Base-by-base conservation (phyloP, 352 stramenopile species). In the Globisporangium viniferum region DNA sequence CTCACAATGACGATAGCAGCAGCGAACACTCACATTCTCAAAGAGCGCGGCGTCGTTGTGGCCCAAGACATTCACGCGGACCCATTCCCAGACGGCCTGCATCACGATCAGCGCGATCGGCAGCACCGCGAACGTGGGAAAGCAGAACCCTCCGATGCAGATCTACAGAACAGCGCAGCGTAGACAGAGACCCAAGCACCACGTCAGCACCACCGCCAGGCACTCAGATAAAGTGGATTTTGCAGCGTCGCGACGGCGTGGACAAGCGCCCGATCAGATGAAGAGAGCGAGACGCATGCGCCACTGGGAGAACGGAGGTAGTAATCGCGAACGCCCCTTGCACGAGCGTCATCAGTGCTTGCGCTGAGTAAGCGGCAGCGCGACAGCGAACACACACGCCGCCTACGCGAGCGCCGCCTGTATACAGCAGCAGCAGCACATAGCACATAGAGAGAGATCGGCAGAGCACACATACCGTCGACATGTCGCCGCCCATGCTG, bases 71-170 rank as follows among this genome's bases (percentile, higher is more conserved):
- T 89, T 88, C 54, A 74, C 82, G 59, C 79, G 81, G 61, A 95
- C 74, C 86, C 86, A 95, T 31, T 71, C 75, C 88, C 88, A 95
- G 9, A 80, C 57, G 10, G 70, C 76, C 70, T 92, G 82, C 20
- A 93, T 73, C 57, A 93, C 57, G 72, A 94, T 88, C 51, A 91
- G 70, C 63, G 73, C 80, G 59, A 94, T 73, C 36, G 88, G 88
- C 64, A 95, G 72, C 46, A 93, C 70, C 60, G 88, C 84, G 66
- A 92, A 93, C 64, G 86, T 70, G 8, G 88, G 86, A 68, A 95
- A 87, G 57, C 88, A 95, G 53, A 95, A 70, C 7, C 84, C 84
- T 39, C 82, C 80, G 33, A 95, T 90, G 56, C 88, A 95, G 51
- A 95, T 92, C 88, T 95, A 70, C 29, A 71, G 41, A 49, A 49